A percentile compares a stretch with the other conserved stretches of the same genome.
phyloP scores from a whole-genome alignment of 2,329 filamentous ascomycete species.

The Phyllosticta capitalensis region DNA sequence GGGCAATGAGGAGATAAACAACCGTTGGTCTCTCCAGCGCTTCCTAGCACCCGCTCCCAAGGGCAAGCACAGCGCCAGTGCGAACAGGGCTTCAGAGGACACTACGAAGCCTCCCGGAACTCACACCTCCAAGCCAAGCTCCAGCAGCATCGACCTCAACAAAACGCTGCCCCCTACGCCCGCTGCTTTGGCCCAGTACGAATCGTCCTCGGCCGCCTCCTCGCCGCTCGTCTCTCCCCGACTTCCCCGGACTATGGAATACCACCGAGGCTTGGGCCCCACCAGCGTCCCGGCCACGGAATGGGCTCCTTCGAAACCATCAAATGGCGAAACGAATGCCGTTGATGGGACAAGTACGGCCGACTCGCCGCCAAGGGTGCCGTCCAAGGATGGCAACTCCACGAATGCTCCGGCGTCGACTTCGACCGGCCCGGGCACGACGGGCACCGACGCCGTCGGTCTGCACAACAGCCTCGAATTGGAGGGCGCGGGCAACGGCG shows the following conservation, averaged over 20 bases:
- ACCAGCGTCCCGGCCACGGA: neutral
- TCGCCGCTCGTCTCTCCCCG: neutral
- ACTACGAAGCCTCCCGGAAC: conserved; percentile 9
- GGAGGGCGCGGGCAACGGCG: conserved; percentile 17
- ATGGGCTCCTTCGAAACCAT: neutral
- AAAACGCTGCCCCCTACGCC: conserved; percentile 3
- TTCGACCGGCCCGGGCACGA: neutral
- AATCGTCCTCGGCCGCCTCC: neutral
- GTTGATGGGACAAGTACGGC: neutral
- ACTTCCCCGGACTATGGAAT: neutral
- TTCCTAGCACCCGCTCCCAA: conserved; percentile 22
- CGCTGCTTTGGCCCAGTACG: neutral
- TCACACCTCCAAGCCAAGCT: conserved; percentile 16
- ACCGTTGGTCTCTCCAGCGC: conserved; percentile 25
- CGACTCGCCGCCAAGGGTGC: neutral
- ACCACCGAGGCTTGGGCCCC: neutral
- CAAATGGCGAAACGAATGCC: neutral
- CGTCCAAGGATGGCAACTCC: neutral
- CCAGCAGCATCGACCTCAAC: conserved; percentile 15
- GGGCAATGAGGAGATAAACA: conserved; percentile 18
- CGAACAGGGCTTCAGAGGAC: conserved; percentile 14
- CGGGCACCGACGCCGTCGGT: neutral
- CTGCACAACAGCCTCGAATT: neutral
- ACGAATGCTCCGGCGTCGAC: neutral
- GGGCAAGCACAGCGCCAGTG: conserved; percentile 20